phyloP scores from a whole-genome alignment of 495 filamentous ascomycete genomes.

The Podospora comata region DNA sequence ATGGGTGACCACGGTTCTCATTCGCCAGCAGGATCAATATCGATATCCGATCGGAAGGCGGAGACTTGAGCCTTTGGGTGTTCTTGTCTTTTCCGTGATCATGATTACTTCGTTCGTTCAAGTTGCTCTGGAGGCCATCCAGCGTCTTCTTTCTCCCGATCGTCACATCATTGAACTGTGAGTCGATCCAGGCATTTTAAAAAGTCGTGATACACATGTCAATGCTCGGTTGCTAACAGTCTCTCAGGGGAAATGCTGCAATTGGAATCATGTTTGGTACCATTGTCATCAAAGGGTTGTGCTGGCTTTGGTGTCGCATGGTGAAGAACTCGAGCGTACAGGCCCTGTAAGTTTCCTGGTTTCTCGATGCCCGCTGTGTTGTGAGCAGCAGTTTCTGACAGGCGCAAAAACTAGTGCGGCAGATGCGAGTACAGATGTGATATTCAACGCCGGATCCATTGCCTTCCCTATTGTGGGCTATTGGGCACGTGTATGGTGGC shows the following conservation, averaged over 20 bases:
- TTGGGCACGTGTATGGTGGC: conserved; percentile 75
- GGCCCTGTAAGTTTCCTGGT: conserved; percentile 57
- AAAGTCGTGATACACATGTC: not conserved
- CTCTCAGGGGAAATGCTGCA: conserved; percentile 55
- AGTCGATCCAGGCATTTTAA: conserved; percentile 9
- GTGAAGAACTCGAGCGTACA: conserved; percentile 88
- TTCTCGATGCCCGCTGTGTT: not conserved
- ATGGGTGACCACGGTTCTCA: conserved; percentile 75
- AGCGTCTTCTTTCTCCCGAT: conserved; percentile 60
- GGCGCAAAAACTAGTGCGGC: conserved; percentile 23
- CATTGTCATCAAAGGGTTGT: conserved; percentile 74
- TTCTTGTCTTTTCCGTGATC: conserved; percentile 76
- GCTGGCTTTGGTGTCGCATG: conserved; percentile 87
- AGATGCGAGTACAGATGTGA: conserved; percentile 52
- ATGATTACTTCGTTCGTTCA: conserved; percentile 89
- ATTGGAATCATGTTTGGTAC: conserved; percentile 80
- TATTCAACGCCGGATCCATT: conserved; percentile 92
- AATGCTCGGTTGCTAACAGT: not conserved
- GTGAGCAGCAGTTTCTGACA: not conserved
- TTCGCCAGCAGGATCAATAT: conserved; percentile 70
- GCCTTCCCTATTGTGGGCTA: conserved; percentile 80
- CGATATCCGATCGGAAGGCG: conserved; percentile 79
- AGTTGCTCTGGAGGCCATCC: conserved; percentile 69
- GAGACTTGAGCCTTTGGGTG: conserved; percentile 70
- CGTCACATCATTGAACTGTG: conserved; percentile 67